Evolutionary conservation across 305 asterid species (phyloP).

Genomic region (Andrographis paniculata): DNA sequence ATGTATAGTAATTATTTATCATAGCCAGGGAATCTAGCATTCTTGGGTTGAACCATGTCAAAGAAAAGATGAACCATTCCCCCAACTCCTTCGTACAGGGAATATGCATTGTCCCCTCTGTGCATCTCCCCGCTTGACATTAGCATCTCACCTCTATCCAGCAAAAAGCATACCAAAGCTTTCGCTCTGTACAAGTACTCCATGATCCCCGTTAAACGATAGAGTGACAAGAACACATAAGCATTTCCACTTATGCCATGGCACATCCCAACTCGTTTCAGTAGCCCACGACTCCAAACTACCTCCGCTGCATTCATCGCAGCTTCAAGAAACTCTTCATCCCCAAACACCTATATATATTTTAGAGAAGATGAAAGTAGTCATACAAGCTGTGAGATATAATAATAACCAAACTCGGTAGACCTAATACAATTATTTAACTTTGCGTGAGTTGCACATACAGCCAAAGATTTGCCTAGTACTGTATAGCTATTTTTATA

Average conservation of each 20-base stretch:
- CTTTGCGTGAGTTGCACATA: no score
- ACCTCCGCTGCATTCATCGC: slow-evolving; percentile 78
- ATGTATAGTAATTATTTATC: no score
- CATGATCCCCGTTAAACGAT: slow-evolving; percentile 50
- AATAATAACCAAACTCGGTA: no score
- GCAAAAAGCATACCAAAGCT: slow-evolving; percentile 65
- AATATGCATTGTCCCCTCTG: slow-evolving; percentile 49
- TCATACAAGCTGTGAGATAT: no score
- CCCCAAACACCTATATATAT: slow-evolving; percentile 50
- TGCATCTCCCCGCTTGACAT: slow-evolving; percentile 48
- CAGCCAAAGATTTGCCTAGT: no score
- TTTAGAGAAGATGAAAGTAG: no score
- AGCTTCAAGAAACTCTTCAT: slow-evolving; percentile 43
- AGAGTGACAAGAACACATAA: slow-evolving; percentile 56
- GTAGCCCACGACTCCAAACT: slow-evolving; percentile 69
- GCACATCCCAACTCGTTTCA: slow-evolving; percentile 57
- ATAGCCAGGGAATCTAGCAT: slow-evolving; percentile 63
- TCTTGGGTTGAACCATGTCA: slow-evolving; percentile 52
- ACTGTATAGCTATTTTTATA: no score
- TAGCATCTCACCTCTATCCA: slow-evolving; percentile 53
- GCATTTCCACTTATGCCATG: slow-evolving; percentile 81
- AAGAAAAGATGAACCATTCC: slow-evolving; percentile 72
- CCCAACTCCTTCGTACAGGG: slow-evolving; percentile 66
- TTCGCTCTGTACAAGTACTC: slow-evolving; percentile 63
- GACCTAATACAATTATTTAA: not conserved